Conservation (phyloP, 1,284 basidiomycete genomes). For the Bondarzewia mesenterica region DNA sequence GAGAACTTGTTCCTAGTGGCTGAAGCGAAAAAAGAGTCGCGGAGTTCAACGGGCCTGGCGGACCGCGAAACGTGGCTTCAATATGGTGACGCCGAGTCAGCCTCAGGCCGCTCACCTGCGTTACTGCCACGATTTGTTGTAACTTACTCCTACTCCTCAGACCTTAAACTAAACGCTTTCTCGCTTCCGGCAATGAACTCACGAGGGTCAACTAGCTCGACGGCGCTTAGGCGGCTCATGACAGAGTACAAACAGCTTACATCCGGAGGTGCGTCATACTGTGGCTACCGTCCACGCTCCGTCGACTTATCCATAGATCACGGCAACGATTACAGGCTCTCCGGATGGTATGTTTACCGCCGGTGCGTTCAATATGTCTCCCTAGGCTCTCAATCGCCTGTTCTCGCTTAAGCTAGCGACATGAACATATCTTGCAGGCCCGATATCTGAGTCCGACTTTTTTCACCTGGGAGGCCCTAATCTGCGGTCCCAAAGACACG, state of each 20-base stretch:
- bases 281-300: background rate
- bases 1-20: background rate
- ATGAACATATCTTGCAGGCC: constrained; percentile 42
- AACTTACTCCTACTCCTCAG: background rate
- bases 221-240: constrained; percentile 77
- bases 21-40: background rate
- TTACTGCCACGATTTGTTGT: too few relatives aligned
- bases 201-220: constrained; percentile 40
- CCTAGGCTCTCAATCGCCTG: constrained; percentile 3
- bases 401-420: background rate
- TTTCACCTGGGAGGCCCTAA: constrained; percentile 97
- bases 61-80: too few relatives aligned
- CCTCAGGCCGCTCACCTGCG: too few relatives aligned
- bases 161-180: background rate
- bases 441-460: constrained; percentile 93
- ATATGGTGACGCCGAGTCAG: too few relatives aligned
- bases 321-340: constrained; percentile 55
- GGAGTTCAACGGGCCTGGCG: background rate
- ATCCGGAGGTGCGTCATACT: constrained; percentile 35
- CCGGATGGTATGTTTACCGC: constrained; percentile 93
- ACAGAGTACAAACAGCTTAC: constrained; percentile 90
- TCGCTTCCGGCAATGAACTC: constrained; percentile 11
- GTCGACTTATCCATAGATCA: constrained; percentile 2
- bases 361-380: too few relatives aligned
- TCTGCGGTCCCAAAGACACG: constrained; percentile 94